Evolutionary conservation across 768 basidiomycete species (phyloP).

Genomic region (Gloeopeniophorella convolvens): DNA sequence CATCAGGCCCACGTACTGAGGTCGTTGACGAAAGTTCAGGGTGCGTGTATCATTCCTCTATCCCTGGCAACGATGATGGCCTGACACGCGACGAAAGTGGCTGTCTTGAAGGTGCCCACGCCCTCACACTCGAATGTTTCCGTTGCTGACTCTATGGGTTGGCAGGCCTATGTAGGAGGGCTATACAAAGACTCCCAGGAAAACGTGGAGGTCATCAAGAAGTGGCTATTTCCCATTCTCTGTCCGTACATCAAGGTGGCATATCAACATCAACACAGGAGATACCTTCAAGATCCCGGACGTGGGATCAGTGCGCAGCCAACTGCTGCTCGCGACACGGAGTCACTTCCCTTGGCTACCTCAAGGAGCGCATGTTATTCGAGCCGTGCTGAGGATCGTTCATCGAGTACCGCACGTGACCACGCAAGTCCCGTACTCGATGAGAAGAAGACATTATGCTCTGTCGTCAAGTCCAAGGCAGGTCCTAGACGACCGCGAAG

Average conservation of each 20-base stretch:
- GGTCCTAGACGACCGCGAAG: too few species aligned
- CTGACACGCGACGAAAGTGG: not conserved
- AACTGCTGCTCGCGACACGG: too few species aligned
- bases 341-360: too few species aligned
- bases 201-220: not conserved
- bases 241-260: not conserved
- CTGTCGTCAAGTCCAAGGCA: too few species aligned
- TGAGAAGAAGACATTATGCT: too few species aligned
- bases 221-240: slow-evolving; percentile 7
- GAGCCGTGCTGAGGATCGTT: too few species aligned
- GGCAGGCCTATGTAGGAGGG: slow-evolving; percentile 16
- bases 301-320: too few species aligned
- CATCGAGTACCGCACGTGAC: too few species aligned
- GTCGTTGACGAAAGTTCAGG: slow-evolving; percentile 9
- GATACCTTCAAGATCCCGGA: not conserved
- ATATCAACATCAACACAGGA: not conserved
- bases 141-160: too few species aligned
- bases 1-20: slow-evolving; percentile 10
- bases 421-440: too few species aligned
- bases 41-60: not conserved
- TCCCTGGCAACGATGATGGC: not conserved
- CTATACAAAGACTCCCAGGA: slow-evolving; percentile 13
- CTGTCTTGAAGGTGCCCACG: slow-evolving; percentile 10
- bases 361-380: too few species aligned
- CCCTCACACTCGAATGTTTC: too few species aligned